Percentiles rank a stretch among this genome's conserved stretches.
Conservation (phyloP, 768 basidiomycete genomes). For the Cyclocybe aegerita region DNA sequence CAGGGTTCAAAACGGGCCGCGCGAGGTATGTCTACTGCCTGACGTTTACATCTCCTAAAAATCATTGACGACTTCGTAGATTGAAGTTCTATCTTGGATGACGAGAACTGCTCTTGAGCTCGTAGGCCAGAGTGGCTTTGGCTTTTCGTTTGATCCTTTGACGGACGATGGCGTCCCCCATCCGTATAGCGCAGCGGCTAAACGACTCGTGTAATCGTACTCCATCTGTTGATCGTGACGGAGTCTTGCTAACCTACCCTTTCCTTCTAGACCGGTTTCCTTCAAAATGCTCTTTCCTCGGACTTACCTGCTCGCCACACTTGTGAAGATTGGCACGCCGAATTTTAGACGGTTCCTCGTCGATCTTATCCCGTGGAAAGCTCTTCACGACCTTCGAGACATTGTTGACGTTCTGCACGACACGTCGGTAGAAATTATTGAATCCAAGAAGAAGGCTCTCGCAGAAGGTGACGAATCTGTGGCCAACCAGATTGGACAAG, state of each 20-base stretch:
- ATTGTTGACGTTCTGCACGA: slow-evolving; percentile 37
- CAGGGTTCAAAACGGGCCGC: slow-evolving; percentile 26
- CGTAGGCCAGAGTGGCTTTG: slow-evolving; percentile 48
- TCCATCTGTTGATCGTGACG: too few species aligned
- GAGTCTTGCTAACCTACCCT: too few species aligned
- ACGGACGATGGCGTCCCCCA: slow-evolving; percentile 24
- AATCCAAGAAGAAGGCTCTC: slow-evolving; percentile 34
- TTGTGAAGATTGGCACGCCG: slow-evolving; percentile 26
- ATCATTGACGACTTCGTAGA: slow-evolving; percentile 11
- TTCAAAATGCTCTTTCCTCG: slow-evolving; percentile 18
- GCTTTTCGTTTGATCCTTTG: slow-evolving; percentile 39
- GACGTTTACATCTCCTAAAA: neutral
- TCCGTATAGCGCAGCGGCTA: slow-evolving; percentile 29
- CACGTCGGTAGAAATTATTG: slow-evolving; percentile 33
- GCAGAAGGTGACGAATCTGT: slow-evolving; percentile 32
- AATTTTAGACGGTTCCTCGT: slow-evolving; percentile 30
- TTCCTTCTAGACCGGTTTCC: slow-evolving; percentile 12
- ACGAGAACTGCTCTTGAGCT: slow-evolving; percentile 47
- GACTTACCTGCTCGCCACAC: slow-evolving; percentile 19
- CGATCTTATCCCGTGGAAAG: slow-evolving; percentile 28
- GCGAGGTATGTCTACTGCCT: slow-evolving; percentile 21
- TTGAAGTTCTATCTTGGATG: slow-evolving; percentile 34
- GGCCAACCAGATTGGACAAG: slow-evolving; percentile 30
- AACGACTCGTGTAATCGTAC: slow-evolving; percentile 28
- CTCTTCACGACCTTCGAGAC: slow-evolving; percentile 27